Conservation (phyloP, 2,329 filamentous ascomycete species). For the Dactylellina haptotyla region DNA sequence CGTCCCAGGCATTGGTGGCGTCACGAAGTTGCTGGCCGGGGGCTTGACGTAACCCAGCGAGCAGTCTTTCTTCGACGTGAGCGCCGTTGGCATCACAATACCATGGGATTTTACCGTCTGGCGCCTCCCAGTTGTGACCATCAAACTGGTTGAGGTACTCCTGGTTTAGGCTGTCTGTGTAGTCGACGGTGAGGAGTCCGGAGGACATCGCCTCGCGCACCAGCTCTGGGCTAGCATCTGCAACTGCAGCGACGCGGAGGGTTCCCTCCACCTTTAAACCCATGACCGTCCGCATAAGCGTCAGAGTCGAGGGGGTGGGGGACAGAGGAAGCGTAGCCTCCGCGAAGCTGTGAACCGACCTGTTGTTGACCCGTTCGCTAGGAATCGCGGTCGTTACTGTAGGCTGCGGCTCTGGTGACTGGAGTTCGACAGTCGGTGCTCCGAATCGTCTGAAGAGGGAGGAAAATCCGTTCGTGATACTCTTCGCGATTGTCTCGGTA, state of each 20-base stretch:
- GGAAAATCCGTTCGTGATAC: slow-evolving; percentile 19
- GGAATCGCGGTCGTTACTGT: slow-evolving; percentile 12
- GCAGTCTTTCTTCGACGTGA: slow-evolving; percentile 23
- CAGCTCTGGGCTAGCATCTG: slow-evolving; percentile 18
- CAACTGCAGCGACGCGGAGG: slow-evolving; percentile 23
- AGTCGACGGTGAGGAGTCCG: slow-evolving; percentile 34
- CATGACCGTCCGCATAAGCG: slow-evolving; percentile 39
- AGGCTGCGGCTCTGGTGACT: slow-evolving; percentile 28
- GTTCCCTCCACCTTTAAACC: slow-evolving; percentile 47
- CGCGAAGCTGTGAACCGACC: slow-evolving; percentile 29
- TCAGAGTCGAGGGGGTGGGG: slow-evolving; percentile 37
- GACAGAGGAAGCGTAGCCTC: slow-evolving; percentile 22
- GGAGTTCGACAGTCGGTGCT: slow-evolving; percentile 22
- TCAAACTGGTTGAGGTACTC: slow-evolving; percentile 33
- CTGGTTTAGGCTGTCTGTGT: slow-evolving; percentile 22
- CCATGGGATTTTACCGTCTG: slow-evolving; percentile 45
- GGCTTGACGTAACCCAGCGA: not conserved
- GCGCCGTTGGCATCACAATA: slow-evolving; percentile 34
- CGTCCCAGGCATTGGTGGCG: slow-evolving; percentile 25
- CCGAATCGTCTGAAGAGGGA: slow-evolving; percentile 43
- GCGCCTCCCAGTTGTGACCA: slow-evolving; percentile 31
- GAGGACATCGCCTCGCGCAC: slow-evolving; percentile 41
- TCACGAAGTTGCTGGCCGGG: slow-evolving; percentile 15
- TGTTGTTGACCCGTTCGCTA: slow-evolving; percentile 11
- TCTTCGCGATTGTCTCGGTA: slow-evolving; percentile 28